These are phyloP conservation scores for Tricholoma sp. DNA, from an alignment of 768 basidiomycete species.

Conservation along the genomic window DNA sequence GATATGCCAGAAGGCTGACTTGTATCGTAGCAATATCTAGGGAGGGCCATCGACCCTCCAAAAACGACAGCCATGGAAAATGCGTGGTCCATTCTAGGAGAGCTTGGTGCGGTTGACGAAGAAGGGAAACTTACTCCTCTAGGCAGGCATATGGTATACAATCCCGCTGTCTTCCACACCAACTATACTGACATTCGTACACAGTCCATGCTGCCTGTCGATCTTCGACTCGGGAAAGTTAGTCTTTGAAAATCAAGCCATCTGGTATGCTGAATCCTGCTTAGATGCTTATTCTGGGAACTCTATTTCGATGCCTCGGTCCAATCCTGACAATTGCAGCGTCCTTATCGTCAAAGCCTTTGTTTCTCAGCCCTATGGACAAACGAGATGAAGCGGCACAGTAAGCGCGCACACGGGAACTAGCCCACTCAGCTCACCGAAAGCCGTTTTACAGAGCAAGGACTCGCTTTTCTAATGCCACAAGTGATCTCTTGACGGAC, in stretches of 20 bases:
- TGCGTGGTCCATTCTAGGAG: slow-evolving; percentile 67
- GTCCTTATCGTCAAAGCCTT: slow-evolving; percentile 78
- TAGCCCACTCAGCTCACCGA: not conserved
- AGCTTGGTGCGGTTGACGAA: slow-evolving; percentile 72
- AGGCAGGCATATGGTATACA: slow-evolving; percentile 68
- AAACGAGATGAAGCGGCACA: slow-evolving; percentile 73
- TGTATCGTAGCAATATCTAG: slow-evolving; percentile 47
- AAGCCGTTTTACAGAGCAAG: slow-evolving; percentile 50
- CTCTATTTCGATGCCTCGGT: slow-evolving; percentile 78
- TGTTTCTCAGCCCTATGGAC: slow-evolving; percentile 80
- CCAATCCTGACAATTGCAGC: slow-evolving; percentile 82
- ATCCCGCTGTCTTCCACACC: not conserved
- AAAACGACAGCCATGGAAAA: slow-evolving; percentile 66
- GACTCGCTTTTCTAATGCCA: slow-evolving; percentile 57
- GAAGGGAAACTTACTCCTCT: slow-evolving; percentile 70
- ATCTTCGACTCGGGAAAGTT: slow-evolving; percentile 83
- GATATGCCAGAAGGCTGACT: slow-evolving; percentile 12
- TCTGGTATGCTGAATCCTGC: not conserved
- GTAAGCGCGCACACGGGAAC: slow-evolving; percentile 39
- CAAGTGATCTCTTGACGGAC: slow-evolving; percentile 85
- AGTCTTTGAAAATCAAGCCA: not conserved
- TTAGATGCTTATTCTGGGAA: slow-evolving; percentile 83
- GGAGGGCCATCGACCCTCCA: slow-evolving; percentile 82
- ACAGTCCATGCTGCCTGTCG: slow-evolving; percentile 81
- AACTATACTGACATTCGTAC: slow-evolving; percentile 2